Percentiles rank a stretch among this genome's conserved stretches.
These are phyloP conservation scores for Arthrobotrys sphaeroides DNA, from an alignment of 2,329 filamentous ascomycete species.

Conservation along the genomic window DNA sequence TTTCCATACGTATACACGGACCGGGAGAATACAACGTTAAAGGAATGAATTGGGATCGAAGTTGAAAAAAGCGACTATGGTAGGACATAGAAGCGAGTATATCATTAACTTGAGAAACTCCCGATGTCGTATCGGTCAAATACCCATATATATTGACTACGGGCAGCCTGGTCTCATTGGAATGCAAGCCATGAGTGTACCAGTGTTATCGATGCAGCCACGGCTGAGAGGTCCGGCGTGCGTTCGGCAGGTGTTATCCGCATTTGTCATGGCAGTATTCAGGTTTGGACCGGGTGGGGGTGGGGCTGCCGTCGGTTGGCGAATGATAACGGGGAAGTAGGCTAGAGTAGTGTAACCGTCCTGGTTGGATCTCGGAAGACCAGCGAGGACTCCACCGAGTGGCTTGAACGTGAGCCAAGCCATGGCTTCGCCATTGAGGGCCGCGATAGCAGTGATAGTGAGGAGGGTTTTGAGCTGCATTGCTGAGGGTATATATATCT, in stretches of 20 bases:
- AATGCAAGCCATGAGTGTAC: conserved; percentile 12
- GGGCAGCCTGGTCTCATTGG: conserved; percentile 29
- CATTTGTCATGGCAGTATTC: conserved; percentile 13
- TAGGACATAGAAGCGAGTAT: too few relatives aligned
- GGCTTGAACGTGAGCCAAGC: conserved; percentile 33
- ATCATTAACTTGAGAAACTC: too few relatives aligned
- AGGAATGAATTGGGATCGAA: too few relatives aligned
- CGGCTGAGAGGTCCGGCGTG: conserved; percentile 10
- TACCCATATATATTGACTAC: conserved; percentile 4
- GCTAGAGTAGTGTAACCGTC: conserved; percentile 40
- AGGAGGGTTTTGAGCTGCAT: conserved; percentile 34
- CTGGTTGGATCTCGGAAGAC: conserved; percentile 19
- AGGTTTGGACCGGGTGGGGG: conserved; percentile 16
- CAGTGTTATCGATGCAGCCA: conserved; percentile 16
- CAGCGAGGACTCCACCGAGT: conserved; percentile 11
- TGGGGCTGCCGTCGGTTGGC: conserved; percentile 14
- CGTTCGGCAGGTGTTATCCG: conserved; percentile 3
- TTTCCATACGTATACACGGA: neutral
- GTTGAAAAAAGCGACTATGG: neutral
- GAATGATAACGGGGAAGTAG: conserved; percentile 32
- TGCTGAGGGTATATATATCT: too few relatives aligned
- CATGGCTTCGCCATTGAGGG: conserved; percentile 15
- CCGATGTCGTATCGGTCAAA: too few relatives aligned
- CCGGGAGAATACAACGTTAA: neutral
- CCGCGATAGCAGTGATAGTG: conserved; percentile 5